Evolutionary conservation across 2,329 filamentous ascomycete species (phyloP).

Genomic region (Gliomastix tumulicola): DNA sequence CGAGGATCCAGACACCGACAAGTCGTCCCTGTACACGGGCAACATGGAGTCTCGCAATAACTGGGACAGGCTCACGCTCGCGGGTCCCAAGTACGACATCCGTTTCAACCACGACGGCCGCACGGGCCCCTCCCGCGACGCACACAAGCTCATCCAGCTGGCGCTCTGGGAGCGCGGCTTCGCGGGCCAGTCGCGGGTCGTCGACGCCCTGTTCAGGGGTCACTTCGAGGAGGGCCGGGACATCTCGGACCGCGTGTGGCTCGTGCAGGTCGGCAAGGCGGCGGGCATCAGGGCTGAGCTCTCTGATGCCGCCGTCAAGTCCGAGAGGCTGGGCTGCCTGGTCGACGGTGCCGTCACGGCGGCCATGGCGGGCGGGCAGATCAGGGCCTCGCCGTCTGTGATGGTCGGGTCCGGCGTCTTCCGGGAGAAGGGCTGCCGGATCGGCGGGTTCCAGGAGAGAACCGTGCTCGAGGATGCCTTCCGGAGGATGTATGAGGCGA

Average conservation of each 20-base stretch:
- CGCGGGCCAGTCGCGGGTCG: slow-evolving; percentile 27
- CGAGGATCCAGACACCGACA: slow-evolving; percentile 20
- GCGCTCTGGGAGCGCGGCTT: slow-evolving; percentile 21
- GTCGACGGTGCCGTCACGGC: slow-evolving; percentile 21
- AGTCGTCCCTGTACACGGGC: slow-evolving; percentile 25
- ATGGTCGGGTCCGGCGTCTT: too few relatives aligned
- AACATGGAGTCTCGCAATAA: slow-evolving; percentile 17
- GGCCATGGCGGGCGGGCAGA: slow-evolving; percentile 18
- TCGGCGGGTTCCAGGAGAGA: slow-evolving; percentile 66
- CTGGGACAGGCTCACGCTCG: slow-evolving; percentile 19
- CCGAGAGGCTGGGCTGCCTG: slow-evolving; percentile 14
- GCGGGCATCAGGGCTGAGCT: slow-evolving; percentile 19
- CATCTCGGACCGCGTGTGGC: slow-evolving; percentile 29
- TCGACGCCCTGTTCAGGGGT: slow-evolving; percentile 31
- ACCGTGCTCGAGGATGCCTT: slow-evolving; percentile 62
- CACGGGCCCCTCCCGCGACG: slow-evolving; percentile 34
- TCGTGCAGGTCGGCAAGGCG: slow-evolving; percentile 21
- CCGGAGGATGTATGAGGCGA: too few relatives aligned
- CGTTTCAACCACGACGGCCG: slow-evolving; percentile 29
- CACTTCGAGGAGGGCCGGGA: slow-evolving; percentile 34
- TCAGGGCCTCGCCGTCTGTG: slow-evolving; percentile 68
- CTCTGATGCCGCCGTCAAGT: slow-evolving; percentile 18
- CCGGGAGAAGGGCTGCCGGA: too few relatives aligned
- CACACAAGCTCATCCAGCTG: slow-evolving; percentile 38
- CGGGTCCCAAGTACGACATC: slow-evolving; percentile 27